phyloP scores from a whole-genome alignment of 2,329 filamentous ascomycete genomes.

The Tympanopsis confertula region DNA sequence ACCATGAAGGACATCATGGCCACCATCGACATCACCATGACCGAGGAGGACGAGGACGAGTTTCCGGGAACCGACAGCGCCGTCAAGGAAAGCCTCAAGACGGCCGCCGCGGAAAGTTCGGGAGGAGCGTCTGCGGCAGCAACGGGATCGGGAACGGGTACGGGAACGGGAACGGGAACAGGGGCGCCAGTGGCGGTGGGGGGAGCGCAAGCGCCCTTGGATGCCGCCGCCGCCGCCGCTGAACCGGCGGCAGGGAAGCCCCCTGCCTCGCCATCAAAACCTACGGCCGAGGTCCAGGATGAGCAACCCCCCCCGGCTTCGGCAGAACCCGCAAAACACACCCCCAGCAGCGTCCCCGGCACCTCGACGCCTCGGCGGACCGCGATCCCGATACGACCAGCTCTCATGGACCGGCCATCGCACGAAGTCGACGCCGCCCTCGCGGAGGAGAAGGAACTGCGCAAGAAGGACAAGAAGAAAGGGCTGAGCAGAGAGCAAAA shows the following conservation, averaged over 20 bases:
- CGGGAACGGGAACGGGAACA: neutral
- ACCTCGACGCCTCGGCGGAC: conserved; percentile 25
- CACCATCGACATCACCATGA: conserved; percentile 95
- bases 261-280: neutral
- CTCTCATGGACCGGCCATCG: conserved; percentile 72
- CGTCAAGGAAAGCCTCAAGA: conserved; percentile 38
- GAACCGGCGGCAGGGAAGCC: neutral
- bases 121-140: conserved; percentile 6
- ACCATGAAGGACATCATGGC: conserved; percentile 97
- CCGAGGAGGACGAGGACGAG: conserved; percentile 62
- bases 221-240: conserved; percentile 12
- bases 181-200: conserved; percentile 17
- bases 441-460: conserved; percentile 63
- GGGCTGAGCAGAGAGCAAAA: conserved; percentile 82
- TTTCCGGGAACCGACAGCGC: conserved; percentile 31
- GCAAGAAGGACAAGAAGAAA: conserved; percentile 69
- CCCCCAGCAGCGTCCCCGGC: conserved; percentile 20
- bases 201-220: conserved; percentile 12
- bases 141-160: conserved; percentile 8
- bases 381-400: conserved; percentile 65
- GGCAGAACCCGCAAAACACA: conserved; percentile 27
- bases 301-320: conserved; percentile 27
- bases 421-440: conserved; percentile 64
- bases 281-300: conserved; percentile 19
- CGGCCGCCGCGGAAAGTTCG: conserved; percentile 8